phyloP scores from a whole-genome alignment of 768 basidiomycete species.

The Rhizopogon sp. region DNA sequence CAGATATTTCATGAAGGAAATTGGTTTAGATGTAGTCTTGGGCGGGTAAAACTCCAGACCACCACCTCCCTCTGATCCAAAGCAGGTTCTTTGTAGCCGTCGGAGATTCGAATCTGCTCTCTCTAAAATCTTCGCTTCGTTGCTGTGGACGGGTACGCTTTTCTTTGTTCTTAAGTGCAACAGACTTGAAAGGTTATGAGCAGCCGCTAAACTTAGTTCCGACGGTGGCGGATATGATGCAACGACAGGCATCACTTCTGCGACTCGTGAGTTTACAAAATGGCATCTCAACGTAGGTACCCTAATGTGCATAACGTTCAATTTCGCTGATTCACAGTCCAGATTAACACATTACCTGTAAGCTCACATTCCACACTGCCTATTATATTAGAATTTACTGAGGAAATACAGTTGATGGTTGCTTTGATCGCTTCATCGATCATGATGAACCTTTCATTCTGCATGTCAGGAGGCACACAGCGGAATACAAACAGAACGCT shows the following conservation, averaged over 20 bases:
- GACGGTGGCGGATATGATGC: slow-evolving; percentile 5
- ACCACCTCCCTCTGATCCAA: not conserved
- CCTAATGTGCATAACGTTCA: not conserved
- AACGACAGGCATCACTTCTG: not conserved
- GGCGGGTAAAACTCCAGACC: not conserved
- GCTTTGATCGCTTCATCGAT: slow-evolving; percentile 2
- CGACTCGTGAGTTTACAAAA: not conserved
- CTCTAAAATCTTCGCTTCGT: not conserved
- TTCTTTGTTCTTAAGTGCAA: not conserved
- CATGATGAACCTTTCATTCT: not conserved
- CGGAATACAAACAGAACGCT: not conserved
- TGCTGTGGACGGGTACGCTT: slow-evolving; percentile 9
- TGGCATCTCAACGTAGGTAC: slow-evolving; percentile 11
- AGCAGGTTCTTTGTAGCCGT: not conserved
- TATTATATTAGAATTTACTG: not conserved
- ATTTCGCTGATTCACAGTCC: not conserved
- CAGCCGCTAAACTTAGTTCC: slow-evolving; percentile 8
- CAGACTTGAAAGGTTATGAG: not conserved
- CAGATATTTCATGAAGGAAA: not conserved
- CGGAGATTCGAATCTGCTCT: not conserved
- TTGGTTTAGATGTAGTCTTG: not conserved
- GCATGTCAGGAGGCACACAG: not conserved
- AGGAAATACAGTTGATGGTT: slow-evolving; percentile 3
- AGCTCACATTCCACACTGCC: not conserved
- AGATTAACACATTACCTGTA: slow-evolving; percentile 14